Conservation (phyloP, 352 stramenopile genomes). For the Blastocystis hominis region DNA sequence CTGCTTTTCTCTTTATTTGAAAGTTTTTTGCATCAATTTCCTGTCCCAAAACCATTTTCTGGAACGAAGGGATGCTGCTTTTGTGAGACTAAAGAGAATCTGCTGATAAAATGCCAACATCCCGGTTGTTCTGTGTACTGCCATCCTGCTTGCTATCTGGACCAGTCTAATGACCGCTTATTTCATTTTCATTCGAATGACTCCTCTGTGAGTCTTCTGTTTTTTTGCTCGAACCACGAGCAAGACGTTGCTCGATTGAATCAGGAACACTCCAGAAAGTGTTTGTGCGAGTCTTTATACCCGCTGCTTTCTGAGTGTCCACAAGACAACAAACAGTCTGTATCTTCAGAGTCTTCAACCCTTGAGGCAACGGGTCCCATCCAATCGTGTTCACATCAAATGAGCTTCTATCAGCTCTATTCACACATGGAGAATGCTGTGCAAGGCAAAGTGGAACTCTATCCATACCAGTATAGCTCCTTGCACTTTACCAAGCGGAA, state of each 20-base stretch:
- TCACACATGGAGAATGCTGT: neutral
- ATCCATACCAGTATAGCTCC: no score
- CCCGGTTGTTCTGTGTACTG: neutral
- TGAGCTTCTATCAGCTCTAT: neutral
- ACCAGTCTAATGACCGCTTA: neutral
- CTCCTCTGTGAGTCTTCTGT: conserved; percentile 7
- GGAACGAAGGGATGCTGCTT: neutral
- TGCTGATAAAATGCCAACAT: conserved; percentile 39
- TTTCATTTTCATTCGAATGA: conserved; percentile 2
- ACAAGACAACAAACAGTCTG: neutral
- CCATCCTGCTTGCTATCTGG: conserved; percentile 9
- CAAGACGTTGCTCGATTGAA: neutral
- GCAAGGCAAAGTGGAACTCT: no score
- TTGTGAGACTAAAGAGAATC: neutral
- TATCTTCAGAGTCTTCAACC: neutral
- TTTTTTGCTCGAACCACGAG: conserved; percentile 4
- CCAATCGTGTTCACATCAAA: neutral
- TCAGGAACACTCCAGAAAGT: neutral
- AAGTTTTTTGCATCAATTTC: neutral
- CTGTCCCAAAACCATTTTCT: neutral
- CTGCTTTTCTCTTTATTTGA: neutral
- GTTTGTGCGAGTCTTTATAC: neutral
- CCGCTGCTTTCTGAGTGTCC: neutral
- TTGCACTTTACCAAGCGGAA: no score
- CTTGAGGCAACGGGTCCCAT: neutral